These are phyloP conservation scores for Tricholoma saponaceum DNA, from an alignment of 768 basidiomycete species.

Conservation along the genomic window DNA sequence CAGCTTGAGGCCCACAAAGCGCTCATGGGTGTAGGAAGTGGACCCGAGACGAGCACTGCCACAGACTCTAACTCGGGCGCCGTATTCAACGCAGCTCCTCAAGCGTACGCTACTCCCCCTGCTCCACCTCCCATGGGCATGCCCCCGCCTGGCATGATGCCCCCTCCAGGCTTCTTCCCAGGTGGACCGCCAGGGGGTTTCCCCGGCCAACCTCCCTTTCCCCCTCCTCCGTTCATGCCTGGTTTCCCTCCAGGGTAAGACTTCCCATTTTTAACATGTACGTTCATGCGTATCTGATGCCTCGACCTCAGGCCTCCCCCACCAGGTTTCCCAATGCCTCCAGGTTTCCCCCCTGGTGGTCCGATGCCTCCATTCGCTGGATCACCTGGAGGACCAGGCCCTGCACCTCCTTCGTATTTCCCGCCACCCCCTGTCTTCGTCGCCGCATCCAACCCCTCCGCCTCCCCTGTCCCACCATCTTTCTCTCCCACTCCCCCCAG, in stretches of 20 bases:
- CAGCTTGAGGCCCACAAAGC: slow-evolving; percentile 89
- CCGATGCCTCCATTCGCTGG: slow-evolving; percentile 30
- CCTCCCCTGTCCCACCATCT: slow-evolving; percentile 8
- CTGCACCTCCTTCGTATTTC: slow-evolving; percentile 19
- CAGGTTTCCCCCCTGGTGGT: slow-evolving; percentile 37
- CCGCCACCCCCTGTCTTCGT: slow-evolving; percentile 17
- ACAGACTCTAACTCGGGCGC: slow-evolving; percentile 43
- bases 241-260: slow-evolving; percentile 58
- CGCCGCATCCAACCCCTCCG: slow-evolving; percentile 8
- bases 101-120: slow-evolving; percentile 58
- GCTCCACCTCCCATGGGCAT: slow-evolving; percentile 30
- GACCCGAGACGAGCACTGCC: slow-evolving; percentile 31
- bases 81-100: slow-evolving; percentile 73
- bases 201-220: slow-evolving; percentile 43
- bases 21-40: slow-evolving; percentile 70
- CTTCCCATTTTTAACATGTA: neutral
- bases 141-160: slow-evolving; percentile 35
- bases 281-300: slow-evolving; percentile 10
- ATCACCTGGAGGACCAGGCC: slow-evolving; percentile 14
- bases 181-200: slow-evolving; percentile 35
- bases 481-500: slow-evolving; percentile 12
- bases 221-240: slow-evolving; percentile 47
- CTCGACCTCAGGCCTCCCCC: slow-evolving; percentile 37
- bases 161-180: slow-evolving; percentile 39
- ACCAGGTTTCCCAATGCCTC: slow-evolving; percentile 52